These are phyloP conservation scores for Fraxinus velutina DNA, from an alignment of 305 asterid species.

Conservation along the genomic window DNA sequence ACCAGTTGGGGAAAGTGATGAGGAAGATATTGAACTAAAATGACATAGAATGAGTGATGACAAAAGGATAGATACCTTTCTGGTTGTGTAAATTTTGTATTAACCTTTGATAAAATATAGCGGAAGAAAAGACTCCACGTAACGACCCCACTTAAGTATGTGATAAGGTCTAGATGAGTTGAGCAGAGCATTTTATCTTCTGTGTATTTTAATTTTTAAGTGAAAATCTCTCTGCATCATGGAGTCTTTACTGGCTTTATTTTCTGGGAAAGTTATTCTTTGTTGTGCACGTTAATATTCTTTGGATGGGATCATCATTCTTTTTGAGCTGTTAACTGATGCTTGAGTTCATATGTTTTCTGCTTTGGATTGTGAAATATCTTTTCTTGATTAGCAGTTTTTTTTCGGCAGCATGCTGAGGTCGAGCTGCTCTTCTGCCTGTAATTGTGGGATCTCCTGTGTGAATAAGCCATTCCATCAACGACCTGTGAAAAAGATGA, in stretches of 20 bases:
- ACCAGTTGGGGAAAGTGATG: background rate
- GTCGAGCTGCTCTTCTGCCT: slow-evolving; percentile 85
- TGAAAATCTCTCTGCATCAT: background rate
- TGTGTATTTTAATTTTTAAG: background rate
- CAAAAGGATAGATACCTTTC: background rate
- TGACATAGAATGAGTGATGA: background rate
- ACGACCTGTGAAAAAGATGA: slow-evolving; percentile 84
- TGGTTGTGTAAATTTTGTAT: background rate
- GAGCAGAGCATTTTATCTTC: background rate
- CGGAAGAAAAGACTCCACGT: background rate
- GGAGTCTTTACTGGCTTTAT: background rate
- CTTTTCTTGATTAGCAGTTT: slow-evolving; percentile 18
- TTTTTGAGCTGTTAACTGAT: background rate
- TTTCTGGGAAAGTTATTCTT: background rate
- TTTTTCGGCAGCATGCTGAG: slow-evolving; percentile 57
- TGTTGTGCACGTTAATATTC: slow-evolving; percentile 14
- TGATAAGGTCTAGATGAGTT: background rate
- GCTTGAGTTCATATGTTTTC: slow-evolving; percentile 12
- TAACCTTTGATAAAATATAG: background rate
- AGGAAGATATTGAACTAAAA: background rate
- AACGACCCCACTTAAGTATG: background rate
- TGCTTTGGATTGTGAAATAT: slow-evolving; percentile 8
- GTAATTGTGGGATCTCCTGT: slow-evolving; percentile 86
- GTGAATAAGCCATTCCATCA: slow-evolving; percentile 89
- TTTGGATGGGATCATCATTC: slow-evolving; percentile 10